These are phyloP conservation scores for Cutaneotrichosporon sp. DNA, from an alignment of 1,284 basidiomycete genomes.

Conservation along the genomic window DNA sequence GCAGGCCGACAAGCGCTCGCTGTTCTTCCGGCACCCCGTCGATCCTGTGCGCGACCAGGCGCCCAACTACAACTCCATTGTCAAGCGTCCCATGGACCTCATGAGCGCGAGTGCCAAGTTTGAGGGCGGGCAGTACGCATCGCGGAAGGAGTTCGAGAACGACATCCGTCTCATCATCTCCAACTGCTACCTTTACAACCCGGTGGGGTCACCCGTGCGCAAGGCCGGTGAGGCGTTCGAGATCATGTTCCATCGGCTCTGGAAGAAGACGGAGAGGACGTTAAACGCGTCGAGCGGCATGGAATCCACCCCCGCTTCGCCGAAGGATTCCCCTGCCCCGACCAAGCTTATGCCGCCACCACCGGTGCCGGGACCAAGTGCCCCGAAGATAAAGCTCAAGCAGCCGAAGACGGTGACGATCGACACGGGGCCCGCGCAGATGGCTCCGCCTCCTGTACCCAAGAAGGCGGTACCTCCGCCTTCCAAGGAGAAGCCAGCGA, in stretches of 20 bases:
- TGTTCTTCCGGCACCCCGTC: constrained; percentile 77
- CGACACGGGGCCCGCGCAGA: constrained; percentile 26
- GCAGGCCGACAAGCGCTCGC: constrained; percentile 34
- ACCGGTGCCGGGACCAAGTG: constrained; percentile 10
- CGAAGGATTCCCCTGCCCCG: not conserved
- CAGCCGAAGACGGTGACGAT: constrained; percentile 33
- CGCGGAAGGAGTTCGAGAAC: constrained; percentile 77
- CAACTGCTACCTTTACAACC: constrained; percentile 89
- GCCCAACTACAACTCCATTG: constrained; percentile 84
- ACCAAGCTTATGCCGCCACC: constrained; percentile 26
- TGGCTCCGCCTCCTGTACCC: constrained; percentile 50
- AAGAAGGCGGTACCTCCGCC: constrained; percentile 11
- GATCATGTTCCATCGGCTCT: constrained; percentile 73
- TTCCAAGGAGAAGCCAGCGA: constrained; percentile 18
- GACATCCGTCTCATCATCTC: constrained; percentile 87
- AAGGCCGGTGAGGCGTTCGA: constrained; percentile 77
- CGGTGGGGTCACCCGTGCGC: constrained; percentile 69
- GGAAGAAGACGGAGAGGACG: constrained; percentile 44
- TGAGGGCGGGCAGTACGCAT: constrained; percentile 75
- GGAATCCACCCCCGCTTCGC: constrained; percentile 20
- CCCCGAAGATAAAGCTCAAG: constrained; percentile 42
- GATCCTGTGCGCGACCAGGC: constrained; percentile 84
- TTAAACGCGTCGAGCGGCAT: constrained; percentile 32
- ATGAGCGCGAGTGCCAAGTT: constrained; percentile 86
- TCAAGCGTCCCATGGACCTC: constrained; percentile 94